Base-by-base conservation (phyloP, 2,329 filamentous ascomycete genomes). In the Botrytis pseudocinerea region DNA sequence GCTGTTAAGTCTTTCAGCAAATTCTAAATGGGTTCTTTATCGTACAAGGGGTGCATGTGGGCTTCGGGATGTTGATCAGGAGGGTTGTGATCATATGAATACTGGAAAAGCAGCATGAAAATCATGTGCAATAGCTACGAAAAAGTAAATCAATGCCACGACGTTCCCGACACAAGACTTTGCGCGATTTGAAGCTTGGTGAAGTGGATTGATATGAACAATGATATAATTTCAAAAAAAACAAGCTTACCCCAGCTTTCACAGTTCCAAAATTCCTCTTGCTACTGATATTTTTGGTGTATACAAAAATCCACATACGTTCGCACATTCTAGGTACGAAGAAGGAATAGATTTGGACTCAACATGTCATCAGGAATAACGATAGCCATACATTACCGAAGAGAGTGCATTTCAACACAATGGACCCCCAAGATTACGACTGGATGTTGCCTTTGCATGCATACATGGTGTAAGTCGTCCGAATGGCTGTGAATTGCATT, bases 1-100 rank as follows among this genome's bases (percentile, higher is more conserved):
- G 87, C 90, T 82, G 94, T 98, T 86, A 99, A 99, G 94, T 87
- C 91, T 85, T 99, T 99, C 91, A 89, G 86, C 89, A 99, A 99
- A 91, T 99, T 99, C 90, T 99, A 97, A 91, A 76, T 76, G 76
- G 79, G 80, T 75, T 76, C 44, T 73, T 69, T 69, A 54, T 73
- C 65, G 71, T 73, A 73, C 65, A 63, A 77, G 75, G 78, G 78
- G 73, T 79, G 78, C 77, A 80, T 80, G 76, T 78, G 78, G 77
- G 79, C 79, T 80, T 57, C 48, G 76, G 78, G 77, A 78, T 79
- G 78, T 75, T 73, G 76, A 78, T 78, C 77, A 78, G 78, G 76
- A 75, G 75, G 78, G 73, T 78, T 79, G 78, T 79, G 75, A 78
- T 77, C 76, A 79, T 78, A 78, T 77, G 75, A 72, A 74, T 76